A percentile compares a stretch with the other conserved stretches of the same genome.
Evolutionary conservation across 371 early-diverging fungal species (phyloP).

Genomic region (Mortierella sp.): DNA sequence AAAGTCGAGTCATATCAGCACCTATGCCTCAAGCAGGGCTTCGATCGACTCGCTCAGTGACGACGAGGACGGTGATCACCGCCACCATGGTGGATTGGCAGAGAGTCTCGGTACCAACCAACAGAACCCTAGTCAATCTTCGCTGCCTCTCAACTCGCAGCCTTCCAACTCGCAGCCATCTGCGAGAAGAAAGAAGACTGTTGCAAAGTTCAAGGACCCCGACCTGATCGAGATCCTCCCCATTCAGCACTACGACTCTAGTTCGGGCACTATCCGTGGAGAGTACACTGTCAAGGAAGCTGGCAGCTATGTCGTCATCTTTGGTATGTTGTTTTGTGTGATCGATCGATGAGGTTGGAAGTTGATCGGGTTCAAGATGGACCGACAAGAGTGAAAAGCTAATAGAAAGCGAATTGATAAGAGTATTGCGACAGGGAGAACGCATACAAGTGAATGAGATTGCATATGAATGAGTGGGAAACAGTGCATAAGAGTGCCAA

Average conservation of each 20-base stretch:
- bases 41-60: conserved; percentile 41
- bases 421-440: not conserved
- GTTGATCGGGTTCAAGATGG: not conserved
- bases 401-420: not conserved
- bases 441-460: not conserved
- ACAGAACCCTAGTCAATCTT: conserved; percentile 26
- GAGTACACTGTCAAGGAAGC: conserved; percentile 71
- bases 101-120: conserved; percentile 20
- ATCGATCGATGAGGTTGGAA: not conserved
- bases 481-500: not conserved
- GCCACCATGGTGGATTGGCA: not conserved
- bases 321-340: conserved; percentile 56
- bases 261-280: conserved; percentile 83
- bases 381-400: not conserved
- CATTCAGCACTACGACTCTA: conserved; percentile 81
- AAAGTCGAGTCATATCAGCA: conserved; percentile 39
- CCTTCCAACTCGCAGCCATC: conserved; percentile 42
- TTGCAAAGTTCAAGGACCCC: conserved; percentile 60
- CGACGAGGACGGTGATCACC: conserved; percentile 28
- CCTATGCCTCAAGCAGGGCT: conserved; percentile 44
- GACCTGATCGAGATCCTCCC: conserved; percentile 78
- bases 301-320: conserved; percentile 80
- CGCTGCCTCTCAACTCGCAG: conserved; percentile 32
- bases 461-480: conserved; percentile 2
- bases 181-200: conserved; percentile 44